Evolutionary conservation across 73 alveolate species (phyloP).

Genomic region (Uronychia setigera): DNA sequence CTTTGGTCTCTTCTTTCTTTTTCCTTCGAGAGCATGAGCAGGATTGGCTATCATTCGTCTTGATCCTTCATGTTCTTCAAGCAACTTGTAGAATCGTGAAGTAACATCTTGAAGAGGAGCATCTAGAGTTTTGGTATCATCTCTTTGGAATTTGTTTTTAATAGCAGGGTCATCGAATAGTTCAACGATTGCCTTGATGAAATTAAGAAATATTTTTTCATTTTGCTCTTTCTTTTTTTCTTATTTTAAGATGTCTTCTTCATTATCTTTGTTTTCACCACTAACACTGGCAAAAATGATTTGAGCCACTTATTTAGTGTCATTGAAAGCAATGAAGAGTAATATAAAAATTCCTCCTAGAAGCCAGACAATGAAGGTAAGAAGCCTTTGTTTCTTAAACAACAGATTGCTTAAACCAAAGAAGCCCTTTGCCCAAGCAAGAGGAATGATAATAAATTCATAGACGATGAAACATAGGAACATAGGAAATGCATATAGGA

Average conservation of each 20-base stretch:
- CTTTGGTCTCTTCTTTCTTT: conserved; percentile 57
- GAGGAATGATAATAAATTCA: background rate
- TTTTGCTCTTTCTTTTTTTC: background rate
- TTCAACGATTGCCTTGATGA: conserved; percentile 20
- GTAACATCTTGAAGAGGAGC: conserved; percentile 7
- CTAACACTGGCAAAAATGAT: background rate
- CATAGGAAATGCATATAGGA: conserved; percentile 42
- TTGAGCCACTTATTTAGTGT: background rate
- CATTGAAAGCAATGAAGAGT: conserved; percentile 1
- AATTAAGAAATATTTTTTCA: conserved; percentile 3
- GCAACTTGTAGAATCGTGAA: conserved; percentile 29
- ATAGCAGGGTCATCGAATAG: conserved; percentile 21
- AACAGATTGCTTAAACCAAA: background rate
- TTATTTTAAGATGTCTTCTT: background rate
- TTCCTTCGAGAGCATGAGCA: conserved; percentile 29
- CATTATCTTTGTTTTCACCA: background rate
- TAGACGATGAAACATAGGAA: conserved; percentile 7
- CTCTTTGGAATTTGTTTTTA: no score
- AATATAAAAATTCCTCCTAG: conserved; percentile 12
- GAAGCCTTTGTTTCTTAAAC: background rate
- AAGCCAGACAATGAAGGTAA: conserved; percentile 17
- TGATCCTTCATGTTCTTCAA: conserved; percentile 28
- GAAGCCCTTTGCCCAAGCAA: conserved; percentile 43
- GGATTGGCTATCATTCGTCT: conserved; percentile 21
- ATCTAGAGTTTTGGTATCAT: background rate